Evolutionary conservation across 164 flowering plant genomes (phyloP), one percentile per base, ranked within the genome.

Genomic region (Annona squamosa): DNA sequence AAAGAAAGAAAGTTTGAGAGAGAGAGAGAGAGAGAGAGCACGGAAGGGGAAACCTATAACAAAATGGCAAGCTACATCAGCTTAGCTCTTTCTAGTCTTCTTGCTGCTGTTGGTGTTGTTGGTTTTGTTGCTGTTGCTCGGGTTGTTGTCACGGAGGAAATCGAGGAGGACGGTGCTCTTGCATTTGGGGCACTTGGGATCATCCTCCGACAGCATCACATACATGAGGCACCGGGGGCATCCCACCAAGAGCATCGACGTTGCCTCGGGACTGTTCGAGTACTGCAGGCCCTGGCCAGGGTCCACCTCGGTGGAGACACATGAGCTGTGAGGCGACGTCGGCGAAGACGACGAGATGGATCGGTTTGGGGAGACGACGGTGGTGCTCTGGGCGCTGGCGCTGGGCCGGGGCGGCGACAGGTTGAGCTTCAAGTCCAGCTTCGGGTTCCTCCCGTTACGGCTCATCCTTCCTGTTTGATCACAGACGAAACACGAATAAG

Each of bases 171-270:
- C 93, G n/a, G 95, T 84, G 84, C 92, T 88, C 83, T 91, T 86
- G 83, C 97, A 93, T 77, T 86, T 87, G n/a, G 97, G 98, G 79
- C 97, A 93, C 65, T 85, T 91, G 19, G 93, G 93, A 70, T 91
- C 89, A 4, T 88, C 80, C 62, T 87, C 87, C 0, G 90, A 80
- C n/a, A 91, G 83, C 98, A 93, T 91, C 42, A 93, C 97, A 69
- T 89, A 93, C 93, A 93, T 87, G 63, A 90, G 88, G 78, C 97
- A 93, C 19, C 92, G 84, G 0, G 92, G 98, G 63, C 97, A 93
- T 0, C 97, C 98, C 7, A 81, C 93, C 17, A 93, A 81, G 74
- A 89, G 81, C 98, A 93, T 91, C 10, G 98, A 88, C 0, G 88
- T 83, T 0, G 87, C 82, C 73, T 87, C 93, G 0, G 91, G 90